Percentiles rank a stretch among this genome's conserved stretches.
These are phyloP conservation scores for Eleusine indica DNA, from an alignment of 176 grass and related monocot species.

Conservation along the genomic window DNA sequence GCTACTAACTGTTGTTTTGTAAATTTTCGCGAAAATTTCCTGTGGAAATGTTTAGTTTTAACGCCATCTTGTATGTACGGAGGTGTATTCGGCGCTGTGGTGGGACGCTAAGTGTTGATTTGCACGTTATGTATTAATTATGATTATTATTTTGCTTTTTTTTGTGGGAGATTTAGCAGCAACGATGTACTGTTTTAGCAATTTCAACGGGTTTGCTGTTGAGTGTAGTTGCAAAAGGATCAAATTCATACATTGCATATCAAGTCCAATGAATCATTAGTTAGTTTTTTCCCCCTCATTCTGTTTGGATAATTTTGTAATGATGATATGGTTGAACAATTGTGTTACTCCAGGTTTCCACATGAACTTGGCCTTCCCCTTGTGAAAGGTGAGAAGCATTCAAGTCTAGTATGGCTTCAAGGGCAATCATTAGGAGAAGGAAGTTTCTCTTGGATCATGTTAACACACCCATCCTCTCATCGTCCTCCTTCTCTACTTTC, in stretches of 20 bases:
- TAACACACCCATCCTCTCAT: conserved; percentile 45
- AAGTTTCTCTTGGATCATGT: conserved; percentile 61
- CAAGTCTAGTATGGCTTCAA: conserved; percentile 64
- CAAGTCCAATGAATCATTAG: not conserved
- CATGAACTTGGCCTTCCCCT: conserved; percentile 56
- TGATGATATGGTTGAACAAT: conserved; percentile 5
- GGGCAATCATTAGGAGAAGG: conserved; percentile 75
- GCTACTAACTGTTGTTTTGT: not conserved
- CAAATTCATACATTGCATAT: not conserved
- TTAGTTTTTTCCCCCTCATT: conserved; percentile 3
- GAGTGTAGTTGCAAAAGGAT: not conserved
- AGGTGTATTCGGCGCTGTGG: not conserved
- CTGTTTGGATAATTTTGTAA: not conserved
- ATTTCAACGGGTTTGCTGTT: not conserved
- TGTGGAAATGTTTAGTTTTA: not conserved
- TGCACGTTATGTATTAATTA: not conserved
- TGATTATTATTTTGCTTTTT: not conserved
- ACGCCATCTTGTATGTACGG: not conserved
- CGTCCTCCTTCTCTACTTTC: conserved; percentile 53
- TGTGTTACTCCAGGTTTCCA: conserved; percentile 54
- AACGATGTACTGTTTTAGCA: not conserved
- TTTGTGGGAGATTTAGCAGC: not conserved
- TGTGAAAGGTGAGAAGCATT: conserved; percentile 48
- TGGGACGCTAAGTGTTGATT: not conserved
- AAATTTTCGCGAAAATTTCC: not conserved